phyloP scores from a whole-genome alignment of 2,329 filamentous ascomycete genomes.

The Neonectria faginata region DNA sequence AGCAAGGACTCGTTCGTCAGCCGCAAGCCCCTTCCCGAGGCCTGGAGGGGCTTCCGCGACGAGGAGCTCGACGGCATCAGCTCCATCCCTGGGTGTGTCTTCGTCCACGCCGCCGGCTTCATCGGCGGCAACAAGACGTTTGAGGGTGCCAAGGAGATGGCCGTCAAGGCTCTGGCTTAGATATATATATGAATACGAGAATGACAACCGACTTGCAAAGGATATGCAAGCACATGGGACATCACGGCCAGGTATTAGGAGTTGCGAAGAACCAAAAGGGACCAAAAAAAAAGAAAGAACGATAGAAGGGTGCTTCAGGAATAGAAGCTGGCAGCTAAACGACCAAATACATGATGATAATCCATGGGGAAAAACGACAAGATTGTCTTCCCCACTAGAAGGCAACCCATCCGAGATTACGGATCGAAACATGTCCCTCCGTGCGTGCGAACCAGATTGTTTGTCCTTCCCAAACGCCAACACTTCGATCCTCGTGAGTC shows the following conservation, averaged over 20 bases:
- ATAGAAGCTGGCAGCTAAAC: conserved; percentile 9
- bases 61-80: conserved; percentile 81
- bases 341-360: conserved; percentile 31
- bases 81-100: conserved; percentile 81
- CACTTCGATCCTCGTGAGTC: conserved; percentile 47
- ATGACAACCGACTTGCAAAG: conserved; percentile 2
- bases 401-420: conserved; percentile 39
- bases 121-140: conserved; percentile 95
- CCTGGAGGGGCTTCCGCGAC: conserved; percentile 92
- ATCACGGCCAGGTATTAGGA: background rate
- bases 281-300: conserved; percentile 1
- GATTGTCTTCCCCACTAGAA: conserved; percentile 24
- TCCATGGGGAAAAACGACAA: conserved; percentile 9
- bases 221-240: conserved; percentile 3
- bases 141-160: conserved; percentile 89
- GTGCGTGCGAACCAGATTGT: conserved; percentile 43
- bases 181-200: background rate
- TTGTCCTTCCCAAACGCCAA: conserved; percentile 47
- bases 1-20: conserved; percentile 89
- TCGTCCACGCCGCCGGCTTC: conserved; percentile 94
- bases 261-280: conserved; percentile 1
- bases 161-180: conserved; percentile 74
- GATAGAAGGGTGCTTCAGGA: conserved; percentile 7
- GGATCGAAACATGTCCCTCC: conserved; percentile 40
- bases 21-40: conserved; percentile 88